Base-by-base conservation (phyloP, 2,329 filamentous ascomycete genomes). In the Capronia americana region DNA sequence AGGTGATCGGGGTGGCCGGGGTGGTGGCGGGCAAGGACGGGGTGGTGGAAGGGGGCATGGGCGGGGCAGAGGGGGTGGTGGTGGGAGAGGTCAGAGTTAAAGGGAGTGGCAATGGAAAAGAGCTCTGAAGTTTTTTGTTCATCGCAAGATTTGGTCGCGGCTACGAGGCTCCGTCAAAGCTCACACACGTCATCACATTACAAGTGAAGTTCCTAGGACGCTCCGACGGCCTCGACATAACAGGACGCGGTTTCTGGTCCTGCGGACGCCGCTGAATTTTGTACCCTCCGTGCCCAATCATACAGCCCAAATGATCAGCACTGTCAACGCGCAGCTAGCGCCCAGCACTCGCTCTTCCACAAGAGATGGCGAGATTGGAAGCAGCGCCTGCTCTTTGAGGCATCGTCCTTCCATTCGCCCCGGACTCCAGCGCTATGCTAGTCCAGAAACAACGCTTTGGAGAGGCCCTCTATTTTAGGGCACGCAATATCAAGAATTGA, bases 31-130 rank as follows among this genome's bases (percentile, higher is more conserved):
- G 66, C 77, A 80, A 28, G 79, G 79, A 62, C 78, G 79, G 60
- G 79, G 80, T 46, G 78, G 81, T 46, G 80, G 80, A 44, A 53
- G 66, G 55, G 76, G 76, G 71, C 72, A 79, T 66, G 75, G 77
- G 78, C 58, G 77, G 80, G 79, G 79, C 58, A 78, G 79, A 61
- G 79, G 80, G 50, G 77, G 81, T 44, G 80, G 80, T 41, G 75
- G 79, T 71, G 80, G 79, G 46, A 75, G 79, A 64, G 79, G 78
- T 6, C 64, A 67, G 23, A 63, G 69, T 67, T 67, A 57, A 61
- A 44, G 14, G 26, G 11, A 11, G 7, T 24, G 28, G n/a, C 23
- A 53, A 24, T 53, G 46, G 32, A 46, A 48, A 54, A 11, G 46
- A 26, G 23, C 48, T 30, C 38, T 54, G 30, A 8, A 44, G 11